These are phyloP conservation scores for Penicillium concentricum DNA, from an alignment of 2,329 filamentous ascomycete genomes.

Conservation along the genomic window DNA sequence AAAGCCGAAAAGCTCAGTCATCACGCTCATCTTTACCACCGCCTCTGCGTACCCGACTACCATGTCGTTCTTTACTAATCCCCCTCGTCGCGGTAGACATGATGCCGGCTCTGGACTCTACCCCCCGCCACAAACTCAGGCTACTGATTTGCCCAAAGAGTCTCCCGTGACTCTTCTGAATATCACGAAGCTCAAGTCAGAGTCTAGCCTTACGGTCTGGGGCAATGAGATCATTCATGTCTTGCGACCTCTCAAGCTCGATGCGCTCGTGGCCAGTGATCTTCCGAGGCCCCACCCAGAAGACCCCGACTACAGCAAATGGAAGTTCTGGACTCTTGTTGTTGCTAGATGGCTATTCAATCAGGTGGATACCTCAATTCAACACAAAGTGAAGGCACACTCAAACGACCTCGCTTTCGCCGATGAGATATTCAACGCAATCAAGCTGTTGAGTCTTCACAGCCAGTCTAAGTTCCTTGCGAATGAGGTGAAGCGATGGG, in stretches of 20 bases:
- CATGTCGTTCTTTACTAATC: not conserved
- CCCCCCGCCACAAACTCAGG: not conserved
- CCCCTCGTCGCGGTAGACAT: not conserved
- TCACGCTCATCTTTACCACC: no score
- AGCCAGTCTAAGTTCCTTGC: not conserved
- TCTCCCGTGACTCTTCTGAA: not conserved
- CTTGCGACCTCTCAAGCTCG: not conserved
- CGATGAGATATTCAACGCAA: not conserved
- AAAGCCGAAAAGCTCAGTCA: not conserved
- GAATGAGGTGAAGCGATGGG: not conserved
- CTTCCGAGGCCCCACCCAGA: not conserved
- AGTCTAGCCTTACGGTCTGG: not conserved
- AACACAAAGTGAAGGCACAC: not conserved
- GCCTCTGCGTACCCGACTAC: not conserved
- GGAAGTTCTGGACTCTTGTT: slow-evolving; percentile 1
- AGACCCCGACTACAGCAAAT: not conserved
- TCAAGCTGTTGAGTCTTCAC: not conserved
- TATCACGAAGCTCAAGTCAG: not conserved
- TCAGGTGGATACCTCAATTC: not conserved
- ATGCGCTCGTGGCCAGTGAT: not conserved
- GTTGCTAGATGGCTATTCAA: not conserved
- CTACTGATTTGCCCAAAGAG: not conserved
- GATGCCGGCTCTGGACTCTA: no score
- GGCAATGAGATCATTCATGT: not conserved
- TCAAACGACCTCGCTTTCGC: not conserved